Percentiles rank a stretch among this genome's conserved stretches.
Conservation (phyloP, 148 eudicot genomes). For the Amaranthus palmeri region DNA sequence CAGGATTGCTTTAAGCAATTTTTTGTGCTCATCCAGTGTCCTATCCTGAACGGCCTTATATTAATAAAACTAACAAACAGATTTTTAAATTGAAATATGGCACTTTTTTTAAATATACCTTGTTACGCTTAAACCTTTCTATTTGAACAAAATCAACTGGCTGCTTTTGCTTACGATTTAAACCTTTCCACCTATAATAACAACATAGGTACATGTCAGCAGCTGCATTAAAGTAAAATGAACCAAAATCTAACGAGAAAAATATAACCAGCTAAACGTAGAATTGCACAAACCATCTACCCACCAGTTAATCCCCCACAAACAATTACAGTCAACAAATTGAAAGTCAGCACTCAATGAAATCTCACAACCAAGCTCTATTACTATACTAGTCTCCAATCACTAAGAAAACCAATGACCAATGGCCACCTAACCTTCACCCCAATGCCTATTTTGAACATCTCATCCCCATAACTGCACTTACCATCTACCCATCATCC, state of each 20-base stretch:
- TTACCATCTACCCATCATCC: too few species aligned
- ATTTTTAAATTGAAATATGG: background rate
- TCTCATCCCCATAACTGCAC: too few species aligned
- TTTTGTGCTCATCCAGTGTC: slow-evolving; percentile 68
- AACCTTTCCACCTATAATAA: slow-evolving; percentile 71
- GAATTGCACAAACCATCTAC: too few species aligned
- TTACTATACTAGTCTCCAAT: too few species aligned
- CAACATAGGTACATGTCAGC: background rate
- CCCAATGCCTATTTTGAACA: too few species aligned
- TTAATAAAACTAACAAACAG: background rate
- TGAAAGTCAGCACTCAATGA: too few species aligned
- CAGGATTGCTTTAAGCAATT: slow-evolving; percentile 59
- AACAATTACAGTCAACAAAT: too few species aligned
- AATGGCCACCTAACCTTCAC: too few species aligned
- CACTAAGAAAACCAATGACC: too few species aligned
- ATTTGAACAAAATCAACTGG: slow-evolving; percentile 60
- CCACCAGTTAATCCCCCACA: too few species aligned
- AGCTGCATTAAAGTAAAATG: background rate
- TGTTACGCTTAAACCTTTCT: slow-evolving; percentile 58
- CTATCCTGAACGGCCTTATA: slow-evolving; percentile 47
- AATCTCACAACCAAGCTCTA: too few species aligned
- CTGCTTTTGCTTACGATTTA: slow-evolving; percentile 38
- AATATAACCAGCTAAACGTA: background rate
- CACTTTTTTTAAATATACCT: slow-evolving; percentile 35
- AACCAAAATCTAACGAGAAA: background rate